A percentile compares a stretch with the other conserved stretches of the same genome.
Evolutionary conservation across 768 basidiomycete genomes (phyloP).

Genomic region (Leccinum olivaceopallidum): DNA sequence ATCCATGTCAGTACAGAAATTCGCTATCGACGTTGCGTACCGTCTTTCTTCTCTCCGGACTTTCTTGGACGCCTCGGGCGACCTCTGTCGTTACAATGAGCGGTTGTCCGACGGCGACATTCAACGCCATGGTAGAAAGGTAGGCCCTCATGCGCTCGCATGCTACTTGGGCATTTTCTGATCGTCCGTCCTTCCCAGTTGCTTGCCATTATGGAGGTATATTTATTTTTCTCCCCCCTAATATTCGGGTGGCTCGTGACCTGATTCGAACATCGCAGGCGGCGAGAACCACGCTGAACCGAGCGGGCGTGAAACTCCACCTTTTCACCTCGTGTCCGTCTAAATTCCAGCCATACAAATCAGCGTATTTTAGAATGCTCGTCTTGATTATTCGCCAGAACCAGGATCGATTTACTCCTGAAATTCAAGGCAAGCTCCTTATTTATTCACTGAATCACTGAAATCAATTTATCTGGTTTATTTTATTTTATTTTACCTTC

Average conservation of each 20-base stretch:
- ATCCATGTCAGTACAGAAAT: conserved; percentile 23
- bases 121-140: conserved; percentile 30
- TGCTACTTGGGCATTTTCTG: conserved; percentile 3
- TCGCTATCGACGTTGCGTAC: conserved; percentile 30
- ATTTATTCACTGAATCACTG: neutral
- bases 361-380: conserved; percentile 50
- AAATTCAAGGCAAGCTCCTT: conserved; percentile 28
- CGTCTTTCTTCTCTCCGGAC: conserved; percentile 31
- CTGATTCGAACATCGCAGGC: conserved; percentile 34
- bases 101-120: conserved; percentile 23
- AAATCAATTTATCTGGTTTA: neutral
- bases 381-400: conserved; percentile 40
- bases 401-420: conserved; percentile 24
- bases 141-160: conserved; percentile 1
- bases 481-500: conserved; percentile 3
- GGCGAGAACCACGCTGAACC: conserved; percentile 46
- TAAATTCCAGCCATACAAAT: conserved; percentile 42
- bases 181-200: conserved; percentile 36
- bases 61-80: conserved; percentile 32
- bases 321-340: conserved; percentile 47
- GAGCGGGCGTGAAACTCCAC: conserved; percentile 43
- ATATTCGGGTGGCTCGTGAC: neutral
- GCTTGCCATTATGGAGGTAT: conserved; percentile 53
- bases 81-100: conserved; percentile 22
- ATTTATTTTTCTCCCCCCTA: conserved; percentile 12